Evolutionary conservation across 1,139 yeast genomes (phyloP).

Genomic region (Candida pseudocylindracea): DNA sequence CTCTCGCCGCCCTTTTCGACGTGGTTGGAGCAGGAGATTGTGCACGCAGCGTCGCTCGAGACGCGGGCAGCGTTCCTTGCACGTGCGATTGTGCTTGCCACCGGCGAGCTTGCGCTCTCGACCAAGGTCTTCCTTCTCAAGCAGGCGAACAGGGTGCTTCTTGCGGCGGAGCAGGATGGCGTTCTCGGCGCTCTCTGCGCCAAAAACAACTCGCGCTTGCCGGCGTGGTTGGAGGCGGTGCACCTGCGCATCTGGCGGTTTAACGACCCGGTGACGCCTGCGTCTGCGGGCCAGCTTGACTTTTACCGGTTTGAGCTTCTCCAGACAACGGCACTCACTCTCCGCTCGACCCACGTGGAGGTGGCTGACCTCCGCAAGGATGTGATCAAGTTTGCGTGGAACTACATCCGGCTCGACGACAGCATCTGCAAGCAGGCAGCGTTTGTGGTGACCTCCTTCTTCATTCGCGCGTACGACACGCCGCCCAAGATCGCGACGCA

Average conservation of each 20-base stretch:
- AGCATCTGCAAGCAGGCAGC: constrained; percentile 83
- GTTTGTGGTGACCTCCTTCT: constrained; percentile 69
- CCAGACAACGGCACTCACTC: constrained; percentile 59
- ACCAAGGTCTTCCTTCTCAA: too few relatives aligned
- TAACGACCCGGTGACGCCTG: constrained; percentile 28
- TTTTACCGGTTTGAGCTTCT: constrained; percentile 55
- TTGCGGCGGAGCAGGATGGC: too few relatives aligned
- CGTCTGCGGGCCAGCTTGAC: constrained; percentile 52
- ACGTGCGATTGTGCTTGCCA: too few relatives aligned
- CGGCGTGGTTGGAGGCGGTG: constrained; percentile 42
- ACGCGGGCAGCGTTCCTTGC: too few relatives aligned
- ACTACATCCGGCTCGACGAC: constrained; percentile 76
- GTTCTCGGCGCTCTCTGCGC: constrained; percentile 16
- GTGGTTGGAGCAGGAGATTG: too few relatives aligned
- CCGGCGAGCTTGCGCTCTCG: too few relatives aligned
- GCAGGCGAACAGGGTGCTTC: too few relatives aligned
- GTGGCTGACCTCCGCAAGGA: constrained; percentile 59
- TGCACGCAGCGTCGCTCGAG: too few relatives aligned
- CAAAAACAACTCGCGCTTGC: constrained; percentile 8
- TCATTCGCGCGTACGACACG: constrained; percentile 75
- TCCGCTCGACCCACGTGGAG: constrained; percentile 42
- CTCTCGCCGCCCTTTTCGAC: too few relatives aligned
- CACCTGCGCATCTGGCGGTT: constrained; percentile 57
- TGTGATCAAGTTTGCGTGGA: constrained; percentile 88
- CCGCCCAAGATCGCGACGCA: constrained; percentile 80